Evolutionary conservation across 345 rosid species (phyloP).

Genomic region (Crucihimalaya himalaica): DNA sequence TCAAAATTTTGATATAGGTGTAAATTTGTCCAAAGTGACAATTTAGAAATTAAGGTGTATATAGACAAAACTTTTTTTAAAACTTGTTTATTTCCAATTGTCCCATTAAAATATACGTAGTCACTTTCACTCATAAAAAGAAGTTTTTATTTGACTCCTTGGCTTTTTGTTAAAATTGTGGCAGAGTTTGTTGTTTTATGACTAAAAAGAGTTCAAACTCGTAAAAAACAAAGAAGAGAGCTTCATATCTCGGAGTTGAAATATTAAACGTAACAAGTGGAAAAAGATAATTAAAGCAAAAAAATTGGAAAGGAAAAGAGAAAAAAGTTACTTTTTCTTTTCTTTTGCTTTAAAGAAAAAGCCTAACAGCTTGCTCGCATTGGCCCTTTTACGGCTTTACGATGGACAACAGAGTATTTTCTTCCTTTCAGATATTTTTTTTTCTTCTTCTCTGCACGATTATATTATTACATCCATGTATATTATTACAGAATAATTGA

Average conservation of each 20-base stretch:
- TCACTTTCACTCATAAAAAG: slow-evolving; percentile 23
- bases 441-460: not conserved
- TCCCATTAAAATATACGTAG: no score
- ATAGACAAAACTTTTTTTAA: no score
- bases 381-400: not conserved
- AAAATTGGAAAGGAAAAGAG: slow-evolving; percentile 4
- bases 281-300: slow-evolving; percentile 5
- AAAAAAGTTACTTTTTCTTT: slow-evolving; percentile 17
- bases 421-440: not conserved
- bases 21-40: no score
- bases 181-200: slow-evolving; percentile 27
- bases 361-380: slow-evolving; percentile 31
- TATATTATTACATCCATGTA: not conserved
- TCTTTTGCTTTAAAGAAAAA: slow-evolving; percentile 37
- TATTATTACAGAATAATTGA: not conserved
- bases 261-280: not conserved
- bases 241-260: slow-evolving; percentile 17
- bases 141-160: slow-evolving; percentile 7
- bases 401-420: slow-evolving; percentile 3
- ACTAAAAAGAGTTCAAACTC: slow-evolving; percentile 22
- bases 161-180: slow-evolving; percentile 13
- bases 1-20: no score
- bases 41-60: no score
- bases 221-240: slow-evolving; percentile 19
- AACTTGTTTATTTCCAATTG: no score